Base-by-base conservation (phyloP, 2,329 filamentous ascomycete species). In the Endothia cerciana region DNA sequence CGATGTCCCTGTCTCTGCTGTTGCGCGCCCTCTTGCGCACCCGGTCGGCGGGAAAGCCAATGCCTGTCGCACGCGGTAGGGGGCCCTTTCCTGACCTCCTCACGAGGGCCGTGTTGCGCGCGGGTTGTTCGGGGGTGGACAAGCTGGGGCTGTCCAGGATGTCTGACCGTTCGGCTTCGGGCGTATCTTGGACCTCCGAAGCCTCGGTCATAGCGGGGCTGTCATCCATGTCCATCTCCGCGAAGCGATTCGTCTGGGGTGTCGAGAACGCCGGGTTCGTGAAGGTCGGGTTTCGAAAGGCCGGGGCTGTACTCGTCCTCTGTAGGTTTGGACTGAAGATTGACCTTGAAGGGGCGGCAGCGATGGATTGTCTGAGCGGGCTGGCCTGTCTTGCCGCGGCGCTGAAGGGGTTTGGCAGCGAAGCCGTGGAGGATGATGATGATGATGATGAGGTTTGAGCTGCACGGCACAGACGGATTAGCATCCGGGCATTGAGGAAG, bases 261-360 rank as follows among this genome's bases (percentile, higher is more conserved):
- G 87, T 90, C 2, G 84, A 88, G 69, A 68, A 68, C 6, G 66
- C 60, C 8, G 66, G 66, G 19, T 58, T 60, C 3, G 67, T 67
- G 38, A 90, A 90, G 2, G 87, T 83, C 0, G 87, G 85, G 70
- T 89, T 89, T 28, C 87, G 84, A 69, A 89, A 89, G 0, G 82
- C 79, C 17, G 85, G 79, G 0, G 82, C 84, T 0, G 79, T 77
- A 56, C 79, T 76, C 47, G 78, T 77, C 63, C 77, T 77, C 5
- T 78, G 73, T 4, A 82, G 68, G 55, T 79, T 76, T 6, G 82
- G 79, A 36, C 79, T 79, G 72, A 86, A 84, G 53, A 80, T 75
- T 15, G 81, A 80, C n/a, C 80, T 76, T 63, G 79, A 77, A 1
- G 81, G 80, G 25, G 78, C 74, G 3, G 73, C 71, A 1, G 73